Base-by-base conservation (phyloP, 352 stramenopile genomes). In the Ophiocytium majus region DNA sequence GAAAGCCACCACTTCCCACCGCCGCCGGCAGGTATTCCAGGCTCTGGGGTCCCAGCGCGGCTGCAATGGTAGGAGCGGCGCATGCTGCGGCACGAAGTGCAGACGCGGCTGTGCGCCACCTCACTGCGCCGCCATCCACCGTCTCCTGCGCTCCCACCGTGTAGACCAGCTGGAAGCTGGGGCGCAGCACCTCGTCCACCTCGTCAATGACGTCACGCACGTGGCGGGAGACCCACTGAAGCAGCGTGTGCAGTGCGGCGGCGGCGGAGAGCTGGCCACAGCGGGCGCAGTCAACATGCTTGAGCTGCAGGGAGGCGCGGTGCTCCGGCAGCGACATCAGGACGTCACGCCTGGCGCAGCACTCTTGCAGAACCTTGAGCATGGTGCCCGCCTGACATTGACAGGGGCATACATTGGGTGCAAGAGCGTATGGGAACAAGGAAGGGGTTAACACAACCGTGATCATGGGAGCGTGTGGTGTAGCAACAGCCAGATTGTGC, bases 151-250 rank as follows among this genome's bases (percentile, higher is more conserved):
- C 64, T 5, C 64, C 64, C 31, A 76, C 64, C 5, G 64, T 76
- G 64, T 76, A 76, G 31, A 76, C 64, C 5, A 76, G 64, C 64
- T 76, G 64, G 34, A 37, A 76, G 31, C 5, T 17, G 34, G 5
- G 5, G 31, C 64, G 31, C 64, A 76, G 64, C 34, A 76, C 31
- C 64, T 76, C 64, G 34, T 5, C 64, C 5, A 76, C 64, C 64
- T 76, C 64, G 17, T 76, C 64, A 10, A 76, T 76, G 31, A 76
- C 64, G 34, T 76, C 17, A 10, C 64, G 64, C 34, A 10, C 64
- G 64, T 76, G 64, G 5, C 34, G 64, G 5, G 31, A 34, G 5
- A 10, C 5, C 34, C 31, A 37, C 5, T 17, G 64, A 5, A 76
- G 64, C 34, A 76, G 31, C 31, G 64, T 17, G 17, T 76, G 64